phyloP scores from a whole-genome alignment of 1,284 basidiomycete genomes.

The Cutaneotrichosporon sp. region DNA sequence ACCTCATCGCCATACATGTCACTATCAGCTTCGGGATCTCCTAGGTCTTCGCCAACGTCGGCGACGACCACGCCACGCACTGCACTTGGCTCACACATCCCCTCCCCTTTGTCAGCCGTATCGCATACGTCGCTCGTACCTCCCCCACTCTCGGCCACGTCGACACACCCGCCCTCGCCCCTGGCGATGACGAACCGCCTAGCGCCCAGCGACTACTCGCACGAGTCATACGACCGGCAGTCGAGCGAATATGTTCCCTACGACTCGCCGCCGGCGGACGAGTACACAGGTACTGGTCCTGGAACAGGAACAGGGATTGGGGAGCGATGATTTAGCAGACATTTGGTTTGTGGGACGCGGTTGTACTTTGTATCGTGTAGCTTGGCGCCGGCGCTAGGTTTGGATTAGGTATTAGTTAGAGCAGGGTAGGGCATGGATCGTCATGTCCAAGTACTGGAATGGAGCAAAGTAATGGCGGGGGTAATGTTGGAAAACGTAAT shows the following conservation, averaged over 20 bases:
- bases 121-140: not conserved
- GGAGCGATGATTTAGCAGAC: not conserved
- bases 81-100: not conserved
- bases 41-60: not conserved
- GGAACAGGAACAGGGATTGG: not conserved
- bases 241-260: not conserved
- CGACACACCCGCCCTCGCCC: not conserved
- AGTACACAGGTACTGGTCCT: not conserved
- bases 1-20: not conserved
- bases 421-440: too few relatives aligned
- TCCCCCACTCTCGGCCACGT: not conserved
- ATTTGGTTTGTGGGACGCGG: not conserved
- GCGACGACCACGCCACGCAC: not conserved
- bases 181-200: not conserved
- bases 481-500: not conserved
- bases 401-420: too few relatives aligned
- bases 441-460: too few relatives aligned
- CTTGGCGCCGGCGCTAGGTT: too few relatives aligned
- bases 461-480: not conserved
- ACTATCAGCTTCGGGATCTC: not conserved
- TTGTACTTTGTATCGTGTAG: conserved; percentile 2
- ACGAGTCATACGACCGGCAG: not conserved
- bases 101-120: not conserved
- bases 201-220: not conserved
- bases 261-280: not conserved